Evolutionary conservation across 306 rosid genomes (phyloP).

Genomic region (Cucumis sativus): DNA sequence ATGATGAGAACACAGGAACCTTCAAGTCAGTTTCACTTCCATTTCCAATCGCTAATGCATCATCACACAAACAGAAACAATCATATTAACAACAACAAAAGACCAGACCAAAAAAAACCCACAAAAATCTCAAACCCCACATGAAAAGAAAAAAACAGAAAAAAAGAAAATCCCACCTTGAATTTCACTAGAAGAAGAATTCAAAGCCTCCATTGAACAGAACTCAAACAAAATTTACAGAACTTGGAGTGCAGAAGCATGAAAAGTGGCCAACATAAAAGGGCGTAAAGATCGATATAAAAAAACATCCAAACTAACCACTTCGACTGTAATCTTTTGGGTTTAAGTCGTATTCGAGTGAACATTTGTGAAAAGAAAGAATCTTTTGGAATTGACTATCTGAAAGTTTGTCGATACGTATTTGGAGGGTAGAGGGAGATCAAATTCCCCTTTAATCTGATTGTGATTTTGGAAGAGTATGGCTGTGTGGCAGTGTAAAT

Average conservation of each 20-base stretch:
- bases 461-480: neutral
- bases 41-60: constrained; percentile 32
- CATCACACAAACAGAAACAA: constrained; percentile 9
- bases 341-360: neutral
- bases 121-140: neutral
- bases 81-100: neutral
- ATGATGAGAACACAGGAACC: constrained; percentile 62
- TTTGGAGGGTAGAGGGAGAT: neutral
- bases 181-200: neutral
- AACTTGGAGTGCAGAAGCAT: neutral
- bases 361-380: neutral
- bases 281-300: neutral
- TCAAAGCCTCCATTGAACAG: neutral
- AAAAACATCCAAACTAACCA: neutral
- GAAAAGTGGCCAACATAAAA: neutral
- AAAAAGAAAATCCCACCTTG: neutral
- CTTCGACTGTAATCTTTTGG: neutral
- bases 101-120: neutral
- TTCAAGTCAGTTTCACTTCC: constrained; percentile 37
- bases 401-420: neutral
- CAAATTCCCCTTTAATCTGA: neutral
- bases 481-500: neutral
- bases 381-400: neutral
- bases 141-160: neutral
- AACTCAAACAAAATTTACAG: neutral